Evolutionary conservation across 2,329 filamentous ascomycete genomes (phyloP).

Genomic region (Verticillium tricorpus): DNA sequence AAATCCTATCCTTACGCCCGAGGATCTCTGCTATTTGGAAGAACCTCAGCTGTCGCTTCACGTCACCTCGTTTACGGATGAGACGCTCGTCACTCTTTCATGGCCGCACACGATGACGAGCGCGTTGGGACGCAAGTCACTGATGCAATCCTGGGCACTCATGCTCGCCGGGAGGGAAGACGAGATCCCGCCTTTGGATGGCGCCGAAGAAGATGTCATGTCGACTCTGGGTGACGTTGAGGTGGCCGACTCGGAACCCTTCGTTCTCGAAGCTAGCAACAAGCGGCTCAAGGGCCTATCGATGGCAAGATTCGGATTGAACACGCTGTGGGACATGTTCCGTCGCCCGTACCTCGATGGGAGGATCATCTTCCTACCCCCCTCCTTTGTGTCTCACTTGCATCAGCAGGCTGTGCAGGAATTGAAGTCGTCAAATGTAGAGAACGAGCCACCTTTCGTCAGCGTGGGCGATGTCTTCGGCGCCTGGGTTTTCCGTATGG

Average conservation of each 20-base stretch:
- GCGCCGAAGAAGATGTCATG: slow-evolving; percentile 30
- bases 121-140: slow-evolving; percentile 33
- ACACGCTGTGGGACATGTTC: slow-evolving; percentile 26
- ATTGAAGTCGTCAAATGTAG: slow-evolving; percentile 11
- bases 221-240: slow-evolving; percentile 14
- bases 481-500: slow-evolving; percentile 30
- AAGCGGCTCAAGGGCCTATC: slow-evolving; percentile 20
- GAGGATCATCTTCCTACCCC: slow-evolving; percentile 34
- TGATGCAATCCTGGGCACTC: slow-evolving; percentile 41
- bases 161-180: slow-evolving; percentile 36
- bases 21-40: slow-evolving; percentile 36
- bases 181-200: slow-evolving; percentile 31
- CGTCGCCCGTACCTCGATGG: slow-evolving; percentile 25
- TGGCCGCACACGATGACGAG: slow-evolving; percentile 46
- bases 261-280: slow-evolving; percentile 14
- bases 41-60: slow-evolving; percentile 42
- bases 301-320: slow-evolving; percentile 26
- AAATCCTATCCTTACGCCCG: slow-evolving; percentile 18
- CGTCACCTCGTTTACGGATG: slow-evolving; percentile 42
- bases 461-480: slow-evolving; percentile 42
- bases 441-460: slow-evolving; percentile 27
- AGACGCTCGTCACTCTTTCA: slow-evolving; percentile 40
- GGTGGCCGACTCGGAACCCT: slow-evolving; percentile 19
- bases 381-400: slow-evolving; percentile 20
- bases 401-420: slow-evolving; percentile 25